Evolutionary conservation across 2,329 filamentous ascomycete genomes (phyloP).

Genomic region (Hypoxylon sp.): DNA sequence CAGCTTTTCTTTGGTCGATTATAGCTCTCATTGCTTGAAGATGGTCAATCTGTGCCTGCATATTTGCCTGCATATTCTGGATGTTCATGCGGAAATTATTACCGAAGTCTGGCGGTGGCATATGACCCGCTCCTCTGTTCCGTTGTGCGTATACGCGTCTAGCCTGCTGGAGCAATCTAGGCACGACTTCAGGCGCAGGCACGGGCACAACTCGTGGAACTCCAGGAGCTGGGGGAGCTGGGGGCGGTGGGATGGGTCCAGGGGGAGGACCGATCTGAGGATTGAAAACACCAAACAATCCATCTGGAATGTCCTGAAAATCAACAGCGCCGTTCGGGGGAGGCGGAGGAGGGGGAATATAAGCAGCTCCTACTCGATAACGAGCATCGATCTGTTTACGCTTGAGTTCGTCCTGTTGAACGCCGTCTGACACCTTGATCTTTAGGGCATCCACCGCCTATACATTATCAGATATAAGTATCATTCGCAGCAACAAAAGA

Average conservation of each 20-base stretch:
- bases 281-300: neutral
- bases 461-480: constrained; percentile 36
- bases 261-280: neutral
- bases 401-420: constrained; percentile 60
- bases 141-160: neutral
- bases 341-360: neutral
- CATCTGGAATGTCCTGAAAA: neutral
- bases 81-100: neutral
- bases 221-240: neutral
- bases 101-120: neutral
- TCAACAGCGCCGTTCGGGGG: neutral
- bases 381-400: constrained; percentile 40
- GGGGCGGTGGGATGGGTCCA: neutral
- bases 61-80: neutral
- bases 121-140: neutral
- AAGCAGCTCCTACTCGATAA: neutral
- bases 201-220: neutral
- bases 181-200: neutral
- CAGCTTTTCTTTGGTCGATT: neutral
- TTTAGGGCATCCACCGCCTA: constrained; percentile 67
- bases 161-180: neutral
- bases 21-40: neutral
- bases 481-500: constrained; percentile 12
- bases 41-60: neutral
- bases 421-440: constrained; percentile 70